Evolutionary conservation across 106 monocot genomes (phyloP), one percentile per base, ranked within the genome.

Genomic region (Iris macrosiphon): DNA sequence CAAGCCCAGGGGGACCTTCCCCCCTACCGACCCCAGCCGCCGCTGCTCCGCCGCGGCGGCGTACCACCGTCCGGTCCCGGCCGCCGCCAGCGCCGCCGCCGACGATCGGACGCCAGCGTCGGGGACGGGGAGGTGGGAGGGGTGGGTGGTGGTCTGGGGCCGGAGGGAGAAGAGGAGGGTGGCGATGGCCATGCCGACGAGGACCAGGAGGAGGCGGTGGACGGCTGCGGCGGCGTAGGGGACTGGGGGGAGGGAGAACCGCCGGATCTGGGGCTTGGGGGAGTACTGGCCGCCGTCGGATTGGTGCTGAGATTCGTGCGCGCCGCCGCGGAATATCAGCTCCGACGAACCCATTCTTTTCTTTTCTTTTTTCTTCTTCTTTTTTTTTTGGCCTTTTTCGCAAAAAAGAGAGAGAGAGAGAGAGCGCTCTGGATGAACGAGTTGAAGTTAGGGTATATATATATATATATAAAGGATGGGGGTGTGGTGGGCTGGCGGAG

Each of bases 1-100:
- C 68, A 89, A 46, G 40, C 89, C 89, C 34, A 89, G 54, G 33
- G 89, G 84, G 29, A 84, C 54, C 57, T 79, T 78, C 54, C 74
- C 83, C 15, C 71, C 79, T 0, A 73, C 58, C 25, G 35, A 59
- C 8, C 62, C 68, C 37, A 34, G 30, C 4, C 43, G 19, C 45
- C 16, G 40, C 20, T 3, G 29, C 20, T 4, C 30, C 39, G 23
- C 26, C 10, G 43, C n/a, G 9, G 24, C 58, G 25, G 23, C 13
- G 17, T 38, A 14, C 21, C 2, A 17, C 31, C 7, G 43, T 43
- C 58, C 52, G 61, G 30, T 25, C 42, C 19, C 60, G 29, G 15
- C 17, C 69, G 32, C 41, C 10, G 31, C 50, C 11, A 14, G 40
- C 9, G 9, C 40, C 35, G 32, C 57, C 37, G 47, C 39, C 15